phyloP scores from a whole-genome alignment of 1,284 basidiomycete species.

The Paramarasmius palmivorus region DNA sequence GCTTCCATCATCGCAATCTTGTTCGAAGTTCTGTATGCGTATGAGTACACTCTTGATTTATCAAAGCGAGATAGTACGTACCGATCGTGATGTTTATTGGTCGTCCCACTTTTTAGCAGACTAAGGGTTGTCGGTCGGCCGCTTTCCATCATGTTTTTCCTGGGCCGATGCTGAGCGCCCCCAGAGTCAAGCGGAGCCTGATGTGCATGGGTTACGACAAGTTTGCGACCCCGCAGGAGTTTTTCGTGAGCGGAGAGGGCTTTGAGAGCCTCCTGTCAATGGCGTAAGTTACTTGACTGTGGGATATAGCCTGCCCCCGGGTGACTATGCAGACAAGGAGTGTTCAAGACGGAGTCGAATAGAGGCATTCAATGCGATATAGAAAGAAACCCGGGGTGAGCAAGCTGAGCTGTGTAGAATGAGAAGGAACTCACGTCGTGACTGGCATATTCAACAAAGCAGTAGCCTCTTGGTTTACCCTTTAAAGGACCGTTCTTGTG shows the following conservation, averaged over 20 bases:
- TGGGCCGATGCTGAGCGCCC: conserved; percentile 29
- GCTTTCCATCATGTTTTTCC: conserved; percentile 55
- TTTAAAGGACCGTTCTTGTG: conserved; percentile 89
- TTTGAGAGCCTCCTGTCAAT: conserved; percentile 76
- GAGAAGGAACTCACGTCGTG: conserved; percentile 67
- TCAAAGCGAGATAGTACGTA: conserved; percentile 34
- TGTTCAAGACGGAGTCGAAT: conserved; percentile 17
- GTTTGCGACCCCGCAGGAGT: conserved; percentile 81
- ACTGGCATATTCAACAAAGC: conserved; percentile 85
- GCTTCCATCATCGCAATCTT: conserved; percentile 97
- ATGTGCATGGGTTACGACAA: conserved; percentile 88
- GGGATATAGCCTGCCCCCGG: conserved; percentile 20
- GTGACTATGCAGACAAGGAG: conserved; percentile 16
- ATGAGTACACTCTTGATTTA: neutral
- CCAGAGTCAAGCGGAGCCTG: conserved; percentile 63
- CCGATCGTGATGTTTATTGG: conserved; percentile 59
- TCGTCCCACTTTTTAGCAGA: conserved; percentile 73
- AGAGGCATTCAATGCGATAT: conserved; percentile 8
- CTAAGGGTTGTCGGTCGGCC: conserved; percentile 85
- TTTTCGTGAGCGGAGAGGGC: conserved; percentile 84
- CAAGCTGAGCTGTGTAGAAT: conserved; percentile 22
- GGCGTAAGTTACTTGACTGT: neutral
- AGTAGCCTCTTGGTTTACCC: conserved; percentile 94
- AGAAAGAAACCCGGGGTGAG: conserved; percentile 52
- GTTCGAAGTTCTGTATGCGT: conserved; percentile 63